These are phyloP conservation scores for Cercospora sp. DNA, from an alignment of 2,329 filamentous ascomycete species.

Conservation along the genomic window DNA sequence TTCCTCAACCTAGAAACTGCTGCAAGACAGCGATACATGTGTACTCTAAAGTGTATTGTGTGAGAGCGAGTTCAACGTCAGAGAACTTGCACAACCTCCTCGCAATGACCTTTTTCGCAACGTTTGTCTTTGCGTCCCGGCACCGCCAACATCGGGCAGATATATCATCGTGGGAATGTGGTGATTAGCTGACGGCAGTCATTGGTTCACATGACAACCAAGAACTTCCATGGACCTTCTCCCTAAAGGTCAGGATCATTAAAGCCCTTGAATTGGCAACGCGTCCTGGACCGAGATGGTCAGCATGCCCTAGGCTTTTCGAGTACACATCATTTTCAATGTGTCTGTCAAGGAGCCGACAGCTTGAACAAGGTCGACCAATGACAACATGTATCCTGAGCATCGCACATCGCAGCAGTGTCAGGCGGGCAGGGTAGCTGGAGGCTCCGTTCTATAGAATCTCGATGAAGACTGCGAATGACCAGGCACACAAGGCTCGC, in stretches of 20 bases:
- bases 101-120: background rate
- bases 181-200: background rate
- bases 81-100: background rate
- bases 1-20: too few relatives aligned
- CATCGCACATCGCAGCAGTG: too few relatives aligned
- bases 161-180: background rate
- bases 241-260: background rate
- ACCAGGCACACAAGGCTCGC: too few relatives aligned
- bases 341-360: slow-evolving; percentile 25
- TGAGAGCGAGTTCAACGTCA: background rate
- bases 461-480: too few relatives aligned
- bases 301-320: slow-evolving; percentile 22
- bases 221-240: background rate
- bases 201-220: background rate
- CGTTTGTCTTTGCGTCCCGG: background rate
- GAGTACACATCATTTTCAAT: slow-evolving; percentile 23
- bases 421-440: too few relatives aligned
- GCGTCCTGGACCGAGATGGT: slow-evolving; percentile 13
- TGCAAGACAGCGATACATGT: background rate
- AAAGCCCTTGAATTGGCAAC: background rate
- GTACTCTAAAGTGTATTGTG: background rate
- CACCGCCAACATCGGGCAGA: background rate
- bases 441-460: too few relatives aligned
- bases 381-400: slow-evolving; percentile 24
- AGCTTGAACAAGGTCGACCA: slow-evolving; percentile 21